Conservation (phyloP, 2,329 filamentous ascomycete genomes). For the Penicillium freii region DNA sequence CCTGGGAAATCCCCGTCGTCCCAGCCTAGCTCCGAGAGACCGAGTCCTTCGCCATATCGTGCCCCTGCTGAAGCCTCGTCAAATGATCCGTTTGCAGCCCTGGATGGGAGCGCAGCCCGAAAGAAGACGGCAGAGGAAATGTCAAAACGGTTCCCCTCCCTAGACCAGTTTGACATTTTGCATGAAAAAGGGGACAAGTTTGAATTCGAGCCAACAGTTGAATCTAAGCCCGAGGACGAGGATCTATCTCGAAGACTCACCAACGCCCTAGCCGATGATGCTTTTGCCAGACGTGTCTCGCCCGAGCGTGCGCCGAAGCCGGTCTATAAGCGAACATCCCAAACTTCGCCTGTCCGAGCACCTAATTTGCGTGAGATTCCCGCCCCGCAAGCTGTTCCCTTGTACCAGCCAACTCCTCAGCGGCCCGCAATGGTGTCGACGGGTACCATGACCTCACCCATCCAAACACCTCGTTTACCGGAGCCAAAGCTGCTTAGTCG, state of each 20-base stretch:
- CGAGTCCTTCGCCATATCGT: constrained; percentile 67
- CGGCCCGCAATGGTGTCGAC: constrained; percentile 61
- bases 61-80: constrained; percentile 50
- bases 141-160: constrained; percentile 78
- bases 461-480: constrained; percentile 41
- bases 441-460: constrained; percentile 73
- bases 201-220: constrained; percentile 67
- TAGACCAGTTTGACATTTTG: constrained; percentile 89
- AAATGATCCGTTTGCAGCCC: constrained; percentile 83
- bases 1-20: constrained; percentile 55
- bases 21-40: constrained; percentile 52
- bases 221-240: constrained; percentile 46
- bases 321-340: constrained; percentile 25
- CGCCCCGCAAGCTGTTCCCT: constrained; percentile 29
- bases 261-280: constrained; percentile 78
- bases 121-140: constrained; percentile 69
- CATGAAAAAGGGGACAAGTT: constrained; percentile 83
- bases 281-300: constrained; percentile 59
- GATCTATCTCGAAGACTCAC: constrained; percentile 66
- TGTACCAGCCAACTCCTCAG: constrained; percentile 48
- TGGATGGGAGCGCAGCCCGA: constrained; percentile 65
- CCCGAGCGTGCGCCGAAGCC: constrained; percentile 35
- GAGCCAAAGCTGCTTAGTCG: constrained; percentile 34
- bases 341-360: constrained; percentile 27
- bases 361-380: constrained; percentile 27